A percentile compares a stretch with the other conserved stretches of the same genome.
phyloP scores from a whole-genome alignment of 2,329 filamentous ascomycete species.

The Alternaria angustiovoidea region DNA sequence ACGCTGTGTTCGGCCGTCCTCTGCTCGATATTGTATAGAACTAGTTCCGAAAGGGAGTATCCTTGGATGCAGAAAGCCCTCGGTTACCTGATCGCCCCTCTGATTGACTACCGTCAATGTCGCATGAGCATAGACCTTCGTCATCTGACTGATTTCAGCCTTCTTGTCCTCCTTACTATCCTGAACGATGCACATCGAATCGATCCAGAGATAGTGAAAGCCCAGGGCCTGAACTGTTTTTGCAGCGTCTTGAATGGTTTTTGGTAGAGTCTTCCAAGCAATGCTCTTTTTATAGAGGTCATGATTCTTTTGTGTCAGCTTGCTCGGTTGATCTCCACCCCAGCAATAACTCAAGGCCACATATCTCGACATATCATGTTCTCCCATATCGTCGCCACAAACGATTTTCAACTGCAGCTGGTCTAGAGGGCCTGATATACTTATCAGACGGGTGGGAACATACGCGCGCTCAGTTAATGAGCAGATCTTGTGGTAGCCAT shows the following conservation, averaged over 20 bases:
- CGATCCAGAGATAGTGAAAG: background rate
- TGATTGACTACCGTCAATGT: background rate
- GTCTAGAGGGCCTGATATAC: background rate
- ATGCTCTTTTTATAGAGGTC: background rate
- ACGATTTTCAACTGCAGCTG: background rate
- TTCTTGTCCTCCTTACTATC: background rate
- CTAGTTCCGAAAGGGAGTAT: rapidly evolving
- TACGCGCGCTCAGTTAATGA: background rate
- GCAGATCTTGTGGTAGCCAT: background rate
- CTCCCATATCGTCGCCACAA: background rate
- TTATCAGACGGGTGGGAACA: background rate
- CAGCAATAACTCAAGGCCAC: background rate
- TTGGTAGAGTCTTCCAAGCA: background rate
- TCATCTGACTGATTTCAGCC: background rate
- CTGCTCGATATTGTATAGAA: rapidly evolving
- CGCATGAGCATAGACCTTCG: background rate
- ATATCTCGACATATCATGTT: background rate
- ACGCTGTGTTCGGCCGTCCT: rapidly evolving
- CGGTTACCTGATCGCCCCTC: background rate
- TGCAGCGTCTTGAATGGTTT: background rate
- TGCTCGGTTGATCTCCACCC: background rate
- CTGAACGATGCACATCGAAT: background rate
- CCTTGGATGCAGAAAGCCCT: background rate
- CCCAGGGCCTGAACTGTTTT: background rate
- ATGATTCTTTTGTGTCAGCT: background rate